Conservation (phyloP, 1,284 basidiomycete genomes). For the Rhodofomes roseus region DNA sequence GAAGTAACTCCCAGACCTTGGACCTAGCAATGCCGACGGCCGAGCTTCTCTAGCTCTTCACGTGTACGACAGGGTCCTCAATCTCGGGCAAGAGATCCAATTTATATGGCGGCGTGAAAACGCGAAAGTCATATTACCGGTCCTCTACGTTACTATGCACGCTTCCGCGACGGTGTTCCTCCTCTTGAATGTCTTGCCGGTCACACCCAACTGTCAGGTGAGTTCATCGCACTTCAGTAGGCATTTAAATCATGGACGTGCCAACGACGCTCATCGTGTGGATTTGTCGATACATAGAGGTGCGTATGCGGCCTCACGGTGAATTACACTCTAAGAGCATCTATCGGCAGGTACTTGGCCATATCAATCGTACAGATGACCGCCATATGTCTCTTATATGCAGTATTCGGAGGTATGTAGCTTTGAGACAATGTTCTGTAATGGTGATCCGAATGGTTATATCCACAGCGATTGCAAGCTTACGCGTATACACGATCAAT, state of each 20-base stretch:
- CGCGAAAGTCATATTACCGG: not conserved
- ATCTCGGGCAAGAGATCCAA: not conserved
- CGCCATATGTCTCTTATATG: not conserved
- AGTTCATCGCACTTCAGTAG: no score
- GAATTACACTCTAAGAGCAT: not conserved
- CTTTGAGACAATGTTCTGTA: no score
- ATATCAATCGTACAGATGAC: not conserved
- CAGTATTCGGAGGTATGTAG: not conserved
- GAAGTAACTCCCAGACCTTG: not conserved
- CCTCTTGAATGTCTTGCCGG: not conserved
- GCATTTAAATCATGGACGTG: no score
- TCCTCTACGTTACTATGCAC: not conserved
- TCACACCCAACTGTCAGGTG: not conserved
- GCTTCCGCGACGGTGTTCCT: not conserved
- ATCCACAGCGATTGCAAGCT: not conserved
- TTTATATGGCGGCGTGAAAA: not conserved
- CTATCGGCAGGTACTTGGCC: not conserved
- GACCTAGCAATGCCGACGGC: not conserved
- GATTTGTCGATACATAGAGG: not conserved
- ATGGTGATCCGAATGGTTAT: no score
- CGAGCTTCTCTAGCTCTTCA: not conserved
- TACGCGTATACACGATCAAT: not conserved
- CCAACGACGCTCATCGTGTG: not conserved
- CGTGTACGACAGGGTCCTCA: not conserved
- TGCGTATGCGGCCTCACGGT: not conserved